These are phyloP conservation scores for Gaeumannomyces sp. DNA, from an alignment of 2,329 filamentous ascomycete genomes.

Conservation along the genomic window DNA sequence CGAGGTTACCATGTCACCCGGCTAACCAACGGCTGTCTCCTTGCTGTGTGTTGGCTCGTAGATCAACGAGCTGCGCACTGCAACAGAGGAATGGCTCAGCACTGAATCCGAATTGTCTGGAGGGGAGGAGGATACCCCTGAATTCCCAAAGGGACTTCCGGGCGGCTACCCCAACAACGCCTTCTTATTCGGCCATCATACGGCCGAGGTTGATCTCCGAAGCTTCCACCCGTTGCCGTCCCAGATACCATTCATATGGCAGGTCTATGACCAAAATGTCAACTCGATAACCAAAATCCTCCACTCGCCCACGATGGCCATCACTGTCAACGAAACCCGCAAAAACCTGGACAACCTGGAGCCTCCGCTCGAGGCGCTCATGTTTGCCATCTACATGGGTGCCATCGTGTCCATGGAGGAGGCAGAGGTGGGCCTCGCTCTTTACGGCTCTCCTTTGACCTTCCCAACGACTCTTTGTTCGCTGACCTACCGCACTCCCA, in stretches of 20 bases:
- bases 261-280: slow-evolving; percentile 65
- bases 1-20: neutral
- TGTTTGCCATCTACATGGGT: slow-evolving; percentile 57
- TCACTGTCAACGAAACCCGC: slow-evolving; percentile 54
- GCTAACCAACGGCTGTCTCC: slow-evolving; percentile 15
- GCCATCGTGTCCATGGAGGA: slow-evolving; percentile 54
- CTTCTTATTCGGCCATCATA: slow-evolving; percentile 69
- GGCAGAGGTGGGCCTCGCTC: slow-evolving; percentile 41
- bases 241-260: slow-evolving; percentile 63
- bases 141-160: slow-evolving; percentile 29
- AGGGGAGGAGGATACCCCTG: slow-evolving; percentile 47
- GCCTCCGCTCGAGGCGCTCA: slow-evolving; percentile 51
- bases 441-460: slow-evolving; percentile 9
- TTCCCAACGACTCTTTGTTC: neutral
- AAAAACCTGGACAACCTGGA: slow-evolving; percentile 52
- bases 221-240: slow-evolving; percentile 59
- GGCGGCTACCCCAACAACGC: slow-evolving; percentile 52
- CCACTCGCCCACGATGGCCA: slow-evolving; percentile 61
- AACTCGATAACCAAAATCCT: slow-evolving; percentile 67
- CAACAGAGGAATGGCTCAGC: slow-evolving; percentile 42
- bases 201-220: slow-evolving; percentile 60
- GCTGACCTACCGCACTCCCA: slow-evolving; percentile 1
- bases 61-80: slow-evolving; percentile 41
- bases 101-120: slow-evolving; percentile 54
- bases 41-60: slow-evolving; percentile 13